Percentiles rank a stretch among this genome's conserved stretches.
Evolutionary conservation across 1,284 basidiomycete genomes (phyloP).

Genomic region (Apiotrichum domesticum): DNA sequence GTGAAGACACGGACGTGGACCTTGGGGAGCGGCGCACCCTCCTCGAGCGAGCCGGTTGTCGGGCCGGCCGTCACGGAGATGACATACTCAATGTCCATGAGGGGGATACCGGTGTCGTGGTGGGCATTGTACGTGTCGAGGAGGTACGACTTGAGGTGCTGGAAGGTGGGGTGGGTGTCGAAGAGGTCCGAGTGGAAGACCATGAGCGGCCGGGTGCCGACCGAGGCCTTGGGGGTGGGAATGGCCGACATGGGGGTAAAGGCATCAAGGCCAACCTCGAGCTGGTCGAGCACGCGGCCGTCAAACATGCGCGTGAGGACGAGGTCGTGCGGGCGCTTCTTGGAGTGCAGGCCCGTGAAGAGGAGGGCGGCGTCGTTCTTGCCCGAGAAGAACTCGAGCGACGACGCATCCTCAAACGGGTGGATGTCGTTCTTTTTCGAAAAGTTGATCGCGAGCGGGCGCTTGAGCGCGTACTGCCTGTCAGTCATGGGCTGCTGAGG

Average conservation of each 20-base stretch:
- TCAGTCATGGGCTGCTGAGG: constrained; percentile 1
- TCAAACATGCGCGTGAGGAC: constrained; percentile 86
- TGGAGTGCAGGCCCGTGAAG: constrained; percentile 82
- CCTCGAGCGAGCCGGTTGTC: constrained; percentile 40
- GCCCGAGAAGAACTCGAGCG: constrained; percentile 83
- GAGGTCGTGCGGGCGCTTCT: constrained; percentile 88
- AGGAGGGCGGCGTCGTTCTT: constrained; percentile 97
- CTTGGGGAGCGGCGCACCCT: constrained; percentile 55
- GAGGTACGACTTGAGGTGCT: constrained; percentile 87
- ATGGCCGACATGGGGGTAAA: constrained; percentile 74
- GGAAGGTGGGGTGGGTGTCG: constrained; percentile 80
- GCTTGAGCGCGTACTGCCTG: constrained; percentile 78
- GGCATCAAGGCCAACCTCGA: constrained; percentile 81
- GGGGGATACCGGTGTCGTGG: constrained; percentile 72
- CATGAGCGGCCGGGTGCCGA: constrained; percentile 87
- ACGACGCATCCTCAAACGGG: constrained; percentile 78
- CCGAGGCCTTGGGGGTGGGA: constrained; percentile 79
- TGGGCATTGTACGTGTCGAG: constrained; percentile 84
- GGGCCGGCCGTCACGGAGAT: constrained; percentile 79
- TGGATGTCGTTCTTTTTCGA: constrained; percentile 89
- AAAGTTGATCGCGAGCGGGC: constrained; percentile 83
- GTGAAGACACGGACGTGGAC: constrained; percentile 88
- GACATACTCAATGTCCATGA: constrained; percentile 83
- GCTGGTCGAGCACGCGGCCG: constrained; percentile 82
- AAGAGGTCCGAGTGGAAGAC: constrained; percentile 93